Conservation (phyloP, 2,329 filamentous ascomycete genomes). For the Colletotrichum sp. region DNA sequence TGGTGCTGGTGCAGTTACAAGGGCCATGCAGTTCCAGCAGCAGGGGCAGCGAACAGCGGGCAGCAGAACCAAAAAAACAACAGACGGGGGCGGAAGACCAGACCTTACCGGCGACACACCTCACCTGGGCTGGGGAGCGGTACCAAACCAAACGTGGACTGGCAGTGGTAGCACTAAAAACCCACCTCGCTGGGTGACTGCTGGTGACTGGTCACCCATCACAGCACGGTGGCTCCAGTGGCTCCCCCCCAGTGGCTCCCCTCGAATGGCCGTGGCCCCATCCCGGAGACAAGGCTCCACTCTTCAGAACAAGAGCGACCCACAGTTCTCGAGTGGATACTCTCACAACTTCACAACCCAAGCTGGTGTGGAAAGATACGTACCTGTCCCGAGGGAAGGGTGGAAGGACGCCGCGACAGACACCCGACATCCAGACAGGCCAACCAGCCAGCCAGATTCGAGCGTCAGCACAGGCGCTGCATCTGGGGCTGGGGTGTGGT, state of each 20-base stretch:
- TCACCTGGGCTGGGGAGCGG: not conserved
- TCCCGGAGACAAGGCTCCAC: constrained; percentile 10
- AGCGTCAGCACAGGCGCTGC: constrained; percentile 14
- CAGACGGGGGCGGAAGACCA: not conserved
- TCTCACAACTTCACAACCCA: too few relatives aligned
- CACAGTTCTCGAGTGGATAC: not conserved
- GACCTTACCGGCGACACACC: not conserved
- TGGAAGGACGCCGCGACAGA: not conserved
- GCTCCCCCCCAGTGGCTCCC: not conserved
- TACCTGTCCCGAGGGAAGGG: constrained; percentile 4
- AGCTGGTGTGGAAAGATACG: not conserved
- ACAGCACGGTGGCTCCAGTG: constrained; percentile 10
- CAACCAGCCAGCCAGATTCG: not conserved
- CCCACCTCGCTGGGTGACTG: constrained; percentile 14
- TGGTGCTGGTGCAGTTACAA: not conserved
- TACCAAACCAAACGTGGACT: constrained; percentile 11
- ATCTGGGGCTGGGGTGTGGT: not conserved
- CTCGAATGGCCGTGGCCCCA: constrained; percentile 4
- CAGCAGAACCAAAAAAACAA: not conserved
- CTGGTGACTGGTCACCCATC: constrained; percentile 1
- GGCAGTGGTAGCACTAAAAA: constrained; percentile 20
- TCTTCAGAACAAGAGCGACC: not conserved
- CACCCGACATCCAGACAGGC: not conserved
- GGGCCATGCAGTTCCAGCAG: not conserved
- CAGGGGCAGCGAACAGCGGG: not conserved